Evolutionary conservation across 1,139 yeast genomes (phyloP), one percentile per base, ranked within the genome.

Genomic region (Lipomyces yarrowii): DNA sequence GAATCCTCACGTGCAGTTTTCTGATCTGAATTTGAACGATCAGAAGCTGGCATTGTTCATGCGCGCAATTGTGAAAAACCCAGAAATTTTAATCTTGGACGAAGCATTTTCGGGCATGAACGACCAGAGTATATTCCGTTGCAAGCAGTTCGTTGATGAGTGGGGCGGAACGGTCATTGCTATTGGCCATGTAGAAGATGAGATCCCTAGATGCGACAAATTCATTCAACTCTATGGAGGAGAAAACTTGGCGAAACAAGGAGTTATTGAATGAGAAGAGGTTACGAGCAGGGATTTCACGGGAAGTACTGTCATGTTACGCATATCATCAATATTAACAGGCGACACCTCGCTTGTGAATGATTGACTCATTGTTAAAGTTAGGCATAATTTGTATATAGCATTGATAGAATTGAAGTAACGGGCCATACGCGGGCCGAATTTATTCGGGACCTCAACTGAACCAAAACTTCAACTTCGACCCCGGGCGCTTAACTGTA

Each of bases 101-200:
- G 99, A 94, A 78, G 97, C 98, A 0, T 87, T 94, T 70, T 90
- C 97, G 18, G 96, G 94, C 39, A 91, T 93, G 96, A 91, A 89
- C 61, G 88, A 86, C 66, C 84, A 79, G 39, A 81, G 87, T 54
- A 83, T 92, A 76, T 80, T 81, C 32, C 81, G 81, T 68, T 92
- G 97, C 70, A 92, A 90, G 73, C 79, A 81, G 18, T 74, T 88
- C n/a, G 80, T 92, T 18, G 83, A 85, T 56, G 77, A 82, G 30
- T 86, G 89, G 81, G 82, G 84, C 3, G 89, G 93, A 1, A 87
- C 96, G 0, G 86, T 89, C 5, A 81, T 93, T 59, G 81, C 88
- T 0, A 90, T 93, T 54, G 96, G 96, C 0, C 98, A 93, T 76
- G 83, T 91, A 39, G 80, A 78, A 11, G 81, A 82, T 52, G 93